Evolutionary conservation across 192 early-diverging fungal species (phyloP), one percentile per base, ranked within the genome.

Genomic region (Linnemannia elongata): DNA sequence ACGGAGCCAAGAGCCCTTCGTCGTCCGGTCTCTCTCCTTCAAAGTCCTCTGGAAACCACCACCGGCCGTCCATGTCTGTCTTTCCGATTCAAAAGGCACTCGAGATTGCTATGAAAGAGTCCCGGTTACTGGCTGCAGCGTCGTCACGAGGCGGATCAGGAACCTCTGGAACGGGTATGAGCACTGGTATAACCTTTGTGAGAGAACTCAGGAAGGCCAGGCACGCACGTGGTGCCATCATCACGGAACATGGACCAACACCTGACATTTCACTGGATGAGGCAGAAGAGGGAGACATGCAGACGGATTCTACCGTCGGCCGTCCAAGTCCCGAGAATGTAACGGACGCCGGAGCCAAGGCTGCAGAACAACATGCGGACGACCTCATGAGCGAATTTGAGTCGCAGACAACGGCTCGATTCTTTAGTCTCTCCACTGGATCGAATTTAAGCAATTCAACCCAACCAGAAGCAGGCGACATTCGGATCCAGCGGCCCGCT

Each of bases 81-180:
- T 87, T 87, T 73, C 85, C 85, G 24, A 87, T 87, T 52, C 85
- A 87, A 77, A 87, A 87, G 42, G 85, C 85, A 0, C 72, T 87
- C 27, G 85, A 87, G 18, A 87, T 87, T 60, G 76, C 79, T 2
- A 74, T 87, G 80, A 87, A 87, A 69, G 85, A 87, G 47, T 81
- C 76, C 33, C 66, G 76, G 30, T 22, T 87, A 10, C 36, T 87
- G 35, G 75, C 75, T 30, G 84, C 84, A 36, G 85, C 85, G 7
- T 87, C 85, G 2, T 81, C 79, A 4, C 55, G 68, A 74, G 80
- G 85, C 70, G 80, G 76, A 75, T 75, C 78, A 80, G 78, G 78
- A 80, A 63, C 84, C 15, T 44, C 76, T 6, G 79, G 76, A 72
- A 87, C 79, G 45, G 85, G 85, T 81, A 78, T 77, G 85, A 81